Conservation (phyloP, 805 yeast genomes). For the Nakazawaea pomicola region DNA sequence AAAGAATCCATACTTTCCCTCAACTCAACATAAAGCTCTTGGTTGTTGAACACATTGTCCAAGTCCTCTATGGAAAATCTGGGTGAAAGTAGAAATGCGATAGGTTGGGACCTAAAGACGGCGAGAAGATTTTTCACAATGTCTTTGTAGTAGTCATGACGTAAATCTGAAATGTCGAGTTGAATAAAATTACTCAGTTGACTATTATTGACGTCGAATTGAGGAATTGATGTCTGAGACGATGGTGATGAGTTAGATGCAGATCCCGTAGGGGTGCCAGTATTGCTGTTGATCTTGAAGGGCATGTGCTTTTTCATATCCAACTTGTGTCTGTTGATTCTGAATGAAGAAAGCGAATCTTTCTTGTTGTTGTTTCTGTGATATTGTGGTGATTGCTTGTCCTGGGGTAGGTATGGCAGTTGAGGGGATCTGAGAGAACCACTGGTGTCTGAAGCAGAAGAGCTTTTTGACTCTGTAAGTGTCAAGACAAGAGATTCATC, state of each 20-base stretch:
- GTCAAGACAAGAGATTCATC: constrained; percentile 4
- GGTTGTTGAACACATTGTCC: not conserved
- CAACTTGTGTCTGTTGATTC: constrained; percentile 10
- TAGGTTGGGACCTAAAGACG: constrained; percentile 6
- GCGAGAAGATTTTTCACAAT: constrained; percentile 8
- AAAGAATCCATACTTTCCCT: constrained; percentile 7
- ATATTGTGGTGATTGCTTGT: not conserved
- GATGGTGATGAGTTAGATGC: constrained; percentile 13
- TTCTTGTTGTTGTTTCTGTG: constrained; percentile 1
- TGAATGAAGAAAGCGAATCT: constrained; percentile 6
- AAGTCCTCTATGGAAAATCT: not conserved
- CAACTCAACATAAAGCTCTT: not conserved
- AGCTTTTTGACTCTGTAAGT: constrained; percentile 11
- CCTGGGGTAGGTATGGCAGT: not conserved
- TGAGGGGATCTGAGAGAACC: not conserved
- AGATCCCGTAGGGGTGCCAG: constrained; percentile 12
- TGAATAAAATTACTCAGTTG: too few species aligned
- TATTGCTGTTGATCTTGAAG: constrained; percentile 3
- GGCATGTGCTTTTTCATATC: constrained; percentile 11
- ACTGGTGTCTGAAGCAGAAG: constrained; percentile 2
- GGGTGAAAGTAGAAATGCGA: constrained; percentile 7
- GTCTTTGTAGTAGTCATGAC: constrained; percentile 10
- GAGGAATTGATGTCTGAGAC: not conserved
- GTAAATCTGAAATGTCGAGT: constrained; percentile 13
- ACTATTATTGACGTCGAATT: too few species aligned